Conservation (phyloP, 2,329 filamentous ascomycete species). For the Tolypocladium album region DNA sequence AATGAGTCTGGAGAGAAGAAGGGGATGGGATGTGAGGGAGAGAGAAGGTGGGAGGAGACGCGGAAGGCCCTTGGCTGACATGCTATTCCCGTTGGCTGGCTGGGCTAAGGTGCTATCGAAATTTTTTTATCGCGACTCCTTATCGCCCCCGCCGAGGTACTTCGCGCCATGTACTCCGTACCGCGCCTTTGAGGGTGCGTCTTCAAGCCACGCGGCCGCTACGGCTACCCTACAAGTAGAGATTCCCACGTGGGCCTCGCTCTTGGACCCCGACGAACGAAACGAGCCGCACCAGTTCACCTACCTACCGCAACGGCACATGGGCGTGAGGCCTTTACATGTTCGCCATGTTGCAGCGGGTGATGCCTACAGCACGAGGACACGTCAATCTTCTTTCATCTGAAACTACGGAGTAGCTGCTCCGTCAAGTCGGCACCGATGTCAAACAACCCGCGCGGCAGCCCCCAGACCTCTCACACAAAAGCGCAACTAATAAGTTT, state of each 20-base stretch:
- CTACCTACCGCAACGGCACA: no score
- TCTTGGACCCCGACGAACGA: neutral
- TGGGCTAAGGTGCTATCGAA: neutral
- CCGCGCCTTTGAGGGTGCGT: neutral
- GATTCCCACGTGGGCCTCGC: neutral
- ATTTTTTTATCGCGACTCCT: slow-evolving; percentile 1
- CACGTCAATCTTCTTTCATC: neutral
- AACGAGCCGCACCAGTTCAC: no score
- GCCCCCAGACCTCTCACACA: no score
- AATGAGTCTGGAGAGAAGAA: neutral
- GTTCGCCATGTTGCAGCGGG: neutral
- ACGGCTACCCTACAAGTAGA: neutral
- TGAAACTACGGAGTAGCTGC: neutral
- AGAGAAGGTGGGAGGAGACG: slow-evolving; percentile 1
- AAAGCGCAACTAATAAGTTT: neutral
- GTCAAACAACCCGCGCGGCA: no score
- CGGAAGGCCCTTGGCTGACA: slow-evolving; percentile 1
- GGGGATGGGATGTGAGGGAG: slow-evolving; percentile 1
- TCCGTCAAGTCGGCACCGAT: no score
- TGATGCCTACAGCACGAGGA: neutral
- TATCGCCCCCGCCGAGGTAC: neutral
- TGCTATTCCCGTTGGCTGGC: neutral
- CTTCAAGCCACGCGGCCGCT: neutral
- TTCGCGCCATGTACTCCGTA: neutral
- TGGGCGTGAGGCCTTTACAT: neutral